Percentiles rank a stretch among this genome's conserved stretches.
Evolutionary conservation across 345 rosid species (phyloP).

Genomic region (Turnera subulata): DNA sequence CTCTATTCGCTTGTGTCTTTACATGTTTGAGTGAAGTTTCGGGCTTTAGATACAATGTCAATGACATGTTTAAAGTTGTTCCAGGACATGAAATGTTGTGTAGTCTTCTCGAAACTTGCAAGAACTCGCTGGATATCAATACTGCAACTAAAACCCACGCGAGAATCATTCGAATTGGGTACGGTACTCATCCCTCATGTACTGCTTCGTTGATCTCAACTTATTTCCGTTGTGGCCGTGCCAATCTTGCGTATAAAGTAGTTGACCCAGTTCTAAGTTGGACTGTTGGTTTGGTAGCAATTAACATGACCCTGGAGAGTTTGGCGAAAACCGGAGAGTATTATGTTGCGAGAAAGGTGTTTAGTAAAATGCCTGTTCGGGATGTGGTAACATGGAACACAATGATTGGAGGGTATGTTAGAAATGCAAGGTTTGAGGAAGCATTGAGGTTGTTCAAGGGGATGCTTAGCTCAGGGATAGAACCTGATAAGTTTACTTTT

Average conservation of each 20-base stretch:
- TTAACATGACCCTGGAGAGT: constrained; percentile 45
- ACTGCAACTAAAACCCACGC: constrained; percentile 46
- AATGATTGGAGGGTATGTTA: constrained; percentile 63
- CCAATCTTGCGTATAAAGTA: constrained; percentile 35
- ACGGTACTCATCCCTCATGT: constrained; percentile 50
- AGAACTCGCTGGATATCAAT: constrained; percentile 30
- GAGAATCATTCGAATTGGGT: constrained; percentile 51
- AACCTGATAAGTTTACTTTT: constrained; percentile 66
- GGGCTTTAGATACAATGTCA: neutral
- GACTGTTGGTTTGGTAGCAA: constrained; percentile 32
- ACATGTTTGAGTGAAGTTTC: neutral
- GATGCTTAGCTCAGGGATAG: constrained; percentile 44
- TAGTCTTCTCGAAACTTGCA: constrained; percentile 47
- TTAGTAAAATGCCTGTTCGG: constrained; percentile 32
- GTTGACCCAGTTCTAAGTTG: constrained; percentile 33
- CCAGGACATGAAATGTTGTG: constrained; percentile 40
- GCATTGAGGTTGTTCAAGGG: constrained; percentile 40
- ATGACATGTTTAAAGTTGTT: neutral
- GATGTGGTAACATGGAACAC: constrained; percentile 81
- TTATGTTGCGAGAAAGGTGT: constrained; percentile 52
- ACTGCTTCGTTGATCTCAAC: constrained; percentile 44
- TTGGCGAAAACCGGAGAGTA: constrained; percentile 48
- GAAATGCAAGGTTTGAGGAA: constrained; percentile 49
- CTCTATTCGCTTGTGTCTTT: neutral
- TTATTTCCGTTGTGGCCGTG: constrained; percentile 40